Percentiles rank a stretch among this genome's conserved stretches.
Conservation (phyloP, 1,284 basidiomycete species). For the Austroboletus niveus region DNA sequence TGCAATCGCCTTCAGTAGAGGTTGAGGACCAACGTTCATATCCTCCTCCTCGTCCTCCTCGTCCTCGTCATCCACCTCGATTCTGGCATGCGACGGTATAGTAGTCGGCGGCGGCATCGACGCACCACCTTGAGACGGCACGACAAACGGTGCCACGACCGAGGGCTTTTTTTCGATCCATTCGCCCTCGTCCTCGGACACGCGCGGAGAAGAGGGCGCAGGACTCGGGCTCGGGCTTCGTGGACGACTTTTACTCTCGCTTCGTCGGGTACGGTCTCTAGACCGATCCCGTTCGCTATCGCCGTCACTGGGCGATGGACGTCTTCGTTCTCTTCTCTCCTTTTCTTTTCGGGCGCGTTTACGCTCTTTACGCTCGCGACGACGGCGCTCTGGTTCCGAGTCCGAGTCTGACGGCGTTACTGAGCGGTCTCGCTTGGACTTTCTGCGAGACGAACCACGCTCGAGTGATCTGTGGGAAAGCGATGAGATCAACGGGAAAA, state of each 20-base stretch:
- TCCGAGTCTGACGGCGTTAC: constrained; percentile 50
- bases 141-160: constrained; percentile 33
- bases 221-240: constrained; percentile 37
- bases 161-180: constrained; percentile 68
- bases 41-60: constrained; percentile 40
- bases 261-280: constrained; percentile 28
- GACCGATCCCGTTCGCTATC: constrained; percentile 39
- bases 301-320: constrained; percentile 39
- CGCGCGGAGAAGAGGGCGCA: constrained; percentile 22
- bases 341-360: constrained; percentile 55
- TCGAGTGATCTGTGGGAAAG: constrained; percentile 46
- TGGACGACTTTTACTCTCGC: constrained; percentile 29
- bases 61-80: constrained; percentile 38
- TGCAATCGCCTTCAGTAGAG: constrained; percentile 40
- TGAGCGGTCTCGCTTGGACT: constrained; percentile 57
- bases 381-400: constrained; percentile 63
- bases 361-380: constrained; percentile 57
- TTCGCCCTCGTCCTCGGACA: constrained; percentile 53
- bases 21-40: constrained; percentile 59
- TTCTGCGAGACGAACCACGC: constrained; percentile 52
- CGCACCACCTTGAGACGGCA: constrained; percentile 14
- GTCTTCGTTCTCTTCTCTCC: constrained; percentile 39
- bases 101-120: constrained; percentile 21
- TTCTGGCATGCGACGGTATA: constrained; percentile 17
- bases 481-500: too few relatives aligned